phyloP scores from a whole-genome alignment of 164 flowering plant species.

The Vitis labrusca region DNA sequence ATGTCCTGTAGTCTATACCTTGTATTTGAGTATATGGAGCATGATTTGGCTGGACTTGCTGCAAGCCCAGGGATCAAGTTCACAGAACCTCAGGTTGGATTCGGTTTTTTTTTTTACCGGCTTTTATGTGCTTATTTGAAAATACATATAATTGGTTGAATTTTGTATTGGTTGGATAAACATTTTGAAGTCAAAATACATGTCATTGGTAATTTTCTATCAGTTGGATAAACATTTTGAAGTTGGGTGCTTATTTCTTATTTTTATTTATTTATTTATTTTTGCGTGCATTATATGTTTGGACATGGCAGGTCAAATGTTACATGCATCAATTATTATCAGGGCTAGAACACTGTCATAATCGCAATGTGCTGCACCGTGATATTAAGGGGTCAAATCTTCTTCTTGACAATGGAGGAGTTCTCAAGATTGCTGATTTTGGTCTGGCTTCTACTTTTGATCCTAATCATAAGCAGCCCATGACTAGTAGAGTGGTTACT shows the following conservation, averaged over 20 bases:
- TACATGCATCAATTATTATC: slow-evolving; percentile 59
- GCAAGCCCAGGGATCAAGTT: slow-evolving; percentile 71
- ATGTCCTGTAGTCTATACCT: slow-evolving; percentile 80
- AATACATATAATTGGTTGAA: no score
- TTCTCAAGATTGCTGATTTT: slow-evolving; percentile 85
- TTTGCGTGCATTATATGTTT: background rate
- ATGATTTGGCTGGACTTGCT: slow-evolving; percentile 94
- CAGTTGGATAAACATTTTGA: background rate
- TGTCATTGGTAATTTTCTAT: background rate
- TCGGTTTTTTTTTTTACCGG: background rate
- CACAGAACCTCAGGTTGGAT: slow-evolving; percentile 61
- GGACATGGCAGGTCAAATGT: slow-evolving; percentile 53
- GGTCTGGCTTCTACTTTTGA: slow-evolving; percentile 62
- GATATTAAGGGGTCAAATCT: slow-evolving; percentile 94
- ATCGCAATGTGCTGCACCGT: slow-evolving; percentile 59
- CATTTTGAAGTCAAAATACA: background rate
- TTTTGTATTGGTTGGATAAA: background rate
- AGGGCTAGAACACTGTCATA: slow-evolving; percentile 69
- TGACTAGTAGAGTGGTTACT: slow-evolving; percentile 78
- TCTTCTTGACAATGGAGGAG: slow-evolving; percentile 71
- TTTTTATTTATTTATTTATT: background rate
- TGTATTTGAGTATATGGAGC: slow-evolving; percentile 87
- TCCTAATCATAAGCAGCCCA: slow-evolving; percentile 68
- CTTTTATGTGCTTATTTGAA: background rate
- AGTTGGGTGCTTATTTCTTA: background rate